These are phyloP conservation scores for Populus hybrid DNA, from an alignment of 441 rosid genomes.

Conservation along the genomic window DNA sequence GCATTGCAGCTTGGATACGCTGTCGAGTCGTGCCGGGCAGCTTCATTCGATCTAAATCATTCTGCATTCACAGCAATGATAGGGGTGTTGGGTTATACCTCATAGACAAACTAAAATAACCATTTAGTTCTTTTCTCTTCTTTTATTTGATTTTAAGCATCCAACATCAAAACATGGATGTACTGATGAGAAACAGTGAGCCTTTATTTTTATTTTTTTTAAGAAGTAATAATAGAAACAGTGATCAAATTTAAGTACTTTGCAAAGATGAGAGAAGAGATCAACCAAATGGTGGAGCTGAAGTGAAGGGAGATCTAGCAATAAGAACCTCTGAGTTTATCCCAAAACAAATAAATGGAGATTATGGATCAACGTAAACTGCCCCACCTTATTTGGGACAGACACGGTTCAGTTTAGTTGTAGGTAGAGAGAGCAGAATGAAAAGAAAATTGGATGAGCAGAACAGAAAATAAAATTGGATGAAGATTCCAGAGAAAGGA, in stretches of 20 bases:
- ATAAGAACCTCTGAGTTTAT: not conserved
- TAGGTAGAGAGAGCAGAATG: not conserved
- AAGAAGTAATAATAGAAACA: not conserved
- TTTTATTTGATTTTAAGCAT: not conserved
- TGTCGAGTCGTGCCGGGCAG: constrained; percentile 84
- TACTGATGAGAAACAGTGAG: not conserved
- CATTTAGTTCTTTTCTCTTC: not conserved
- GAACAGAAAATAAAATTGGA: not conserved
- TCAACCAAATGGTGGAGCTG: not conserved
- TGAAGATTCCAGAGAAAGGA: not conserved
- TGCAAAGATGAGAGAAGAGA: not conserved
- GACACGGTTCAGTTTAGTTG: not conserved
- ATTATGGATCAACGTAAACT: not conserved
- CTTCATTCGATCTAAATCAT: constrained; percentile 85
- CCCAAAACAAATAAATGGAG: not conserved
- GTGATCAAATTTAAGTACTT: not conserved
- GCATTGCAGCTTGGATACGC: constrained; percentile 98
- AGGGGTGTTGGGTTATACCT: not conserved
- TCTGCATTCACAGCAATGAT: constrained; percentile 51
- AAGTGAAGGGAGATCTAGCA: not conserved
- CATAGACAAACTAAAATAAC: not conserved
- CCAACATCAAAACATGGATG: not conserved
- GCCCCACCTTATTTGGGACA: not conserved
- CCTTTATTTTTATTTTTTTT: not conserved
- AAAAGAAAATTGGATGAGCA: too few species aligned